A percentile compares a stretch with the other conserved stretches of the same genome.
phyloP scores from a whole-genome alignment of 495 filamentous ascomycete species.

The Hyphodiscus hymeniophilus region DNA sequence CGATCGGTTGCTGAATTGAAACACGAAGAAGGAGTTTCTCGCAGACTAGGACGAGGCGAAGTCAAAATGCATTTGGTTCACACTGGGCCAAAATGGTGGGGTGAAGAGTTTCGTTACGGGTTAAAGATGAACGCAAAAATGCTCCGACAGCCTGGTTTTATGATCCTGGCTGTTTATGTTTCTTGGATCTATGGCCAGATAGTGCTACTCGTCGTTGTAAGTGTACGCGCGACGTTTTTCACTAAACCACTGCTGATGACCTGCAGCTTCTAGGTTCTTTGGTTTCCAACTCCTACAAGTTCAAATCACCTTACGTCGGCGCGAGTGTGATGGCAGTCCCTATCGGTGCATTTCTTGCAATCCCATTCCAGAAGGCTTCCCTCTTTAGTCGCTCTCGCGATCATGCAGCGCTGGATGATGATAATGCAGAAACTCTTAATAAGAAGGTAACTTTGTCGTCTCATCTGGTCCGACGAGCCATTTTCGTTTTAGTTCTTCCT shows the following conservation, averaged over 20 bases:
- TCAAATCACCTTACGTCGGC: constrained; percentile 53
- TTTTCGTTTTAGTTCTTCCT: no score
- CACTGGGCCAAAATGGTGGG: no score
- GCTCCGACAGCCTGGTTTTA: no score
- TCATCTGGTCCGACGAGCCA: no score
- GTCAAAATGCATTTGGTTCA: no score
- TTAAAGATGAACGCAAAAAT: no score
- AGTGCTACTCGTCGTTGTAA: constrained; percentile 55
- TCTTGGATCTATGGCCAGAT: constrained; percentile 73
- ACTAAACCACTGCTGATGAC: background rate
- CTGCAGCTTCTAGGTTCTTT: constrained; percentile 56
- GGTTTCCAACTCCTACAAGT: constrained; percentile 53
- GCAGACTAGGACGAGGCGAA: no score
- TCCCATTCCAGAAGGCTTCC: constrained; percentile 64
- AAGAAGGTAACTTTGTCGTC: no score
- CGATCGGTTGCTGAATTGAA: constrained; percentile 53
- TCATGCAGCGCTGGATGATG: constrained; percentile 52
- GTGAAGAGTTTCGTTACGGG: no score
- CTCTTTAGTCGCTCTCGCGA: constrained; percentile 56
- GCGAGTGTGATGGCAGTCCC: constrained; percentile 52
- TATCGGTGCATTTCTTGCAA: constrained; percentile 55
- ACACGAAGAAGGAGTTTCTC: no score
- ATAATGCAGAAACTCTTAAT: no score
- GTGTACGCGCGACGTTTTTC: constrained; percentile 4
- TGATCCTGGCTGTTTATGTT: constrained; percentile 59